A percentile compares a stretch with the other conserved stretches of the same genome.
Evolutionary conservation across 805 yeast species (phyloP).

Genomic region (Wickerhamiella domercqiae): DNA sequence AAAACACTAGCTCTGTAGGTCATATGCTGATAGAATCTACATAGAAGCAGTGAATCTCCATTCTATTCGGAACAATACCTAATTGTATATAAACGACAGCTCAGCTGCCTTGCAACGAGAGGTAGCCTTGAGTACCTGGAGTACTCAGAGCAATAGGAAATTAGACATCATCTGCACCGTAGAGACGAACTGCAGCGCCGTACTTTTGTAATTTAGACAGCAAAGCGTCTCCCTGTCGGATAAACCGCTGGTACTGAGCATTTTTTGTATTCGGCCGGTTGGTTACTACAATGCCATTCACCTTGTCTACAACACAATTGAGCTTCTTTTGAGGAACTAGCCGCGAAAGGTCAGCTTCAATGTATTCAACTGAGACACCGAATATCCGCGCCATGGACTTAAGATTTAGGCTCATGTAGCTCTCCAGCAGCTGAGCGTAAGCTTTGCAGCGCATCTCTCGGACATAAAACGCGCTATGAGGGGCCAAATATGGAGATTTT

Average conservation of each 20-base stretch:
- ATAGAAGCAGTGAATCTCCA: no score
- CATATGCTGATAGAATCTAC: no score
- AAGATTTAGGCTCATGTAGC: conserved; percentile 78
- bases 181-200: conserved; percentile 90
- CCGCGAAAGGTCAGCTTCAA: conserved; percentile 72
- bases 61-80: no score
- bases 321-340: conserved; percentile 87
- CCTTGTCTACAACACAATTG: conserved; percentile 91
- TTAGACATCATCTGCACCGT: conserved; percentile 54
- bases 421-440: conserved; percentile 83
- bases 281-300: conserved; percentile 83
- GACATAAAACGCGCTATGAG: conserved; percentile 70
- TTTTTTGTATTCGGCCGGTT: conserved; percentile 94
- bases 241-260: conserved; percentile 74
- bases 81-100: no score
- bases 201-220: conserved; percentile 91
- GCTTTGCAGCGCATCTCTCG: conserved; percentile 93
- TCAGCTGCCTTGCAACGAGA: no score
- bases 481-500: conserved; percentile 49
- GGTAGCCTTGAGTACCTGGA: no score
- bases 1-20: no score
- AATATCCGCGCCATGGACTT: conserved; percentile 90
- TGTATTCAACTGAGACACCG: conserved; percentile 73
- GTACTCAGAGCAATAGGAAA: no score
- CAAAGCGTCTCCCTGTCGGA: conserved; percentile 83